Percentiles rank a stretch among this genome's conserved stretches.
phyloP scores from a whole-genome alignment of 164 flowering plant genomes.

The Platanus orientalis region DNA sequence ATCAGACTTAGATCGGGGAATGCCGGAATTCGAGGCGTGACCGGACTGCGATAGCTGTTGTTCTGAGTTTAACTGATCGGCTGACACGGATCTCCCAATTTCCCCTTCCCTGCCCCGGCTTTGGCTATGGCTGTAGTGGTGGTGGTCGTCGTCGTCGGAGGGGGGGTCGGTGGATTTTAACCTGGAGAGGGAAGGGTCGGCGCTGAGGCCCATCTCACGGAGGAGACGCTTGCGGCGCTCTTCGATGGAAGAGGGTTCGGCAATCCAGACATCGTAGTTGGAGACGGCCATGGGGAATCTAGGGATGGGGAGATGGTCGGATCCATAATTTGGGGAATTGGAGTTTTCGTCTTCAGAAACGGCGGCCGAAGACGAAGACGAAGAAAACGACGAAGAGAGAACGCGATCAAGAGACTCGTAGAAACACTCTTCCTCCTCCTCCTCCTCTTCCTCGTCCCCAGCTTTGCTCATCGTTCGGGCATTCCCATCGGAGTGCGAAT shows the following conservation, averaged over 20 bases:
- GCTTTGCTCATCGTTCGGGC: constrained; percentile 48
- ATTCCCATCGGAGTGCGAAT: constrained; percentile 33
- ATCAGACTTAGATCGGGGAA: constrained; percentile 52
- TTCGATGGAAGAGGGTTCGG: constrained; percentile 69
- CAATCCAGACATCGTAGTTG: constrained; percentile 81
- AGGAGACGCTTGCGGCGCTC: constrained; percentile 83
- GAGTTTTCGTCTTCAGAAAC: constrained; percentile 37
- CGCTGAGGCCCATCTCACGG: constrained; percentile 63
- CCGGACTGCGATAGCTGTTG: not conserved
- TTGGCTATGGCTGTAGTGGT: not conserved
- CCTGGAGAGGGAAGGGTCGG: constrained; percentile 48
- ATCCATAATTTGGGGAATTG: constrained; percentile 15
- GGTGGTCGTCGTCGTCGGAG: constrained; percentile 9
- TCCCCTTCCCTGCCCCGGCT: not conserved
- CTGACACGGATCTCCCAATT: constrained; percentile 34
- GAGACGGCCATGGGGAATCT: constrained; percentile 44
- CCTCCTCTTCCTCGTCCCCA: constrained; percentile 38
- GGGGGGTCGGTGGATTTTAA: constrained; percentile 16
- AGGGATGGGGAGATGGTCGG: constrained; percentile 21
- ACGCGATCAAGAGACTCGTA: constrained; percentile 92
- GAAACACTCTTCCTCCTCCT: constrained; percentile 50
- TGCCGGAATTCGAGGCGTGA: constrained; percentile 9
- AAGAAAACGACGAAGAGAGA: constrained; percentile 56
- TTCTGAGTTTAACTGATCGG: constrained; percentile 23
- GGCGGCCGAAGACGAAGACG: constrained; percentile 44